Percentiles rank a stretch among this genome's conserved stretches.
Conservation (phyloP, 1,139 yeast genomes). For the Yamadazyma sp. region DNA sequence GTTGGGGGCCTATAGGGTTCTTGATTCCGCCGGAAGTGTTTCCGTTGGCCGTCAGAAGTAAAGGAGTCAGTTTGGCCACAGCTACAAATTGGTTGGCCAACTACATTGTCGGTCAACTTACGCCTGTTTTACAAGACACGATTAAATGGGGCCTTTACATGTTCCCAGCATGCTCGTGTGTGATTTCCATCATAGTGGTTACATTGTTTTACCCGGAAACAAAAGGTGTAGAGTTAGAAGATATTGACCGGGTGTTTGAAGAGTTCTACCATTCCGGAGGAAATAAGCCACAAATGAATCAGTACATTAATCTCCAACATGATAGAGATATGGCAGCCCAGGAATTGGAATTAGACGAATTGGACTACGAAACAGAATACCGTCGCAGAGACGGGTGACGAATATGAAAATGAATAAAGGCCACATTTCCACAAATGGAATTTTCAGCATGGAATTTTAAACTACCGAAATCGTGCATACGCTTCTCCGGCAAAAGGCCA, state of each 20-base stretch:
- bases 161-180: constrained; percentile 49
- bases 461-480: too few relatives aligned
- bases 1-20: constrained; percentile 62
- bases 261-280: constrained; percentile 31
- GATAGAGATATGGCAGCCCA: constrained; percentile 7
- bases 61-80: constrained; percentile 55
- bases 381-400: neutral
- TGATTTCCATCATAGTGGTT: constrained; percentile 51
- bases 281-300: constrained; percentile 20
- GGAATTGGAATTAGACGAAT: constrained; percentile 23
- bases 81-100: constrained; percentile 58
- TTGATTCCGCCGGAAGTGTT: constrained; percentile 55
- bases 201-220: constrained; percentile 81
- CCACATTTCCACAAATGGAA: too few relatives aligned
- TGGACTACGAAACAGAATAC: constrained; percentile 19
- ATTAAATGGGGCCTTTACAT: constrained; percentile 54
- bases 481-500: too few relatives aligned
- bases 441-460: too few relatives aligned
- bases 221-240: constrained; percentile 83
- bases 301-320: constrained; percentile 16
- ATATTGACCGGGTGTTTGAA: constrained; percentile 82
- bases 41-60: constrained; percentile 53
- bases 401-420: too few relatives aligned
- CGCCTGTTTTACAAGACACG: constrained; percentile 48
- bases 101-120: constrained; percentile 54